Percentiles rank a stretch among this genome's conserved stretches.
Evolutionary conservation across 2,329 filamentous ascomycete species (phyloP).

Genomic region (Coniella vitis): DNA sequence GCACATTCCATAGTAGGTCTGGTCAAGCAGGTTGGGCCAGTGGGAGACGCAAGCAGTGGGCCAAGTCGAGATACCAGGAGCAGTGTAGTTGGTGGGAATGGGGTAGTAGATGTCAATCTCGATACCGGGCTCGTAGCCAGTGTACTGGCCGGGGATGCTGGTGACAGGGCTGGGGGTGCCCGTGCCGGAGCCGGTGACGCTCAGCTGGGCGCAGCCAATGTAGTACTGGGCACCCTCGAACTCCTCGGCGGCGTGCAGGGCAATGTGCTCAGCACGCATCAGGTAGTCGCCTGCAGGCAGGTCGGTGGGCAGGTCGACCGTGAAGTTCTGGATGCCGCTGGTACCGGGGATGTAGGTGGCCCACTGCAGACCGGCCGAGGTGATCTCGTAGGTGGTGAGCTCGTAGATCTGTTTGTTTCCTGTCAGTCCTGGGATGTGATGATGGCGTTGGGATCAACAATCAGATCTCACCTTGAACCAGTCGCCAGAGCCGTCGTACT

Average conservation of each 20-base stretch:
- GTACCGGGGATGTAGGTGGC: conserved; percentile 18
- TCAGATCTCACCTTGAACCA: conserved; percentile 27
- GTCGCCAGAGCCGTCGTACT: conserved; percentile 28
- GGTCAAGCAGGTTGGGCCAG: conserved; percentile 29
- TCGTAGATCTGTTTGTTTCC: conserved; percentile 26
- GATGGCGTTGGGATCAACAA: background rate
- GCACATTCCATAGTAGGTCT: conserved; percentile 14
- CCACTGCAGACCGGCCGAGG: conserved; percentile 26
- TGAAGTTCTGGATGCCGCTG: conserved; percentile 25
- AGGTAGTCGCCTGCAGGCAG: conserved; percentile 33
- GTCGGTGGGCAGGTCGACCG: conserved; percentile 24
- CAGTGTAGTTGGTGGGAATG: conserved; percentile 26
- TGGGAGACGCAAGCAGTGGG: conserved; percentile 29
- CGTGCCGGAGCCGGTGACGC: conserved; percentile 26
- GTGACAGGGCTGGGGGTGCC: conserved; percentile 24
- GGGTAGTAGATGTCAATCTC: conserved; percentile 31
- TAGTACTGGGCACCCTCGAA: conserved; percentile 31
- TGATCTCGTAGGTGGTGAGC: conserved; percentile 25
- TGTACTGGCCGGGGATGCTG: conserved; percentile 28
- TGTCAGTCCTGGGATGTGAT: background rate
- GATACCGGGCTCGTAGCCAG: conserved; percentile 27
- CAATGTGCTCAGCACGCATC: conserved; percentile 34
- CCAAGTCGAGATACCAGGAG: conserved; percentile 28
- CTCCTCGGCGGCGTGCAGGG: conserved; percentile 29
- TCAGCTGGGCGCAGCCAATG: conserved; percentile 30